Base-by-base conservation (phyloP, 768 basidiomycete genomes). In the Basidioascus undulatus region DNA sequence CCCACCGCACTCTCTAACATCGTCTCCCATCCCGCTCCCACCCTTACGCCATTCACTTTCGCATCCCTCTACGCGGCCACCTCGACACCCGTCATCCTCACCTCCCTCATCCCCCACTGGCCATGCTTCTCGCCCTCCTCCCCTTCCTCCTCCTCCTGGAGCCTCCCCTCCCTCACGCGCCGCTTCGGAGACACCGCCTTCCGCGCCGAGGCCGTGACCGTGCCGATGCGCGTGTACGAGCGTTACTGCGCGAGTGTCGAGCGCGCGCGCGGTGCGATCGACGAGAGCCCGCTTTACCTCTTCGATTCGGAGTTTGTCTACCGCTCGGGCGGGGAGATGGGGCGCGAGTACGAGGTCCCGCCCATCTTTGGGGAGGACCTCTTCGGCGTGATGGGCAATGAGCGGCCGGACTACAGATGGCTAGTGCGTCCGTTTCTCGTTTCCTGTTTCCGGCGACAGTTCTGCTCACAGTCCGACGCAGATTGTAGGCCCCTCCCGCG, bases 361-460 rank as follows among this genome's bases (percentile, higher is more conserved):
- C 25, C 24, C 5, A 32, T 52, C 24, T 55, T 55, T 27, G 30
- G 39, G 5, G 45, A 49, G 27, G 54, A 55, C 30, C 37, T 55
- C 19, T 55, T 55, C 39, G 32, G 31, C 6, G 38, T 53, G 11
- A 40, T 55, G 35, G 53, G 47, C 6, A 19, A 20, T 13, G 41
- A 51, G 28, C 28, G 54, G 24, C 54, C 54, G 4, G 45, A 55
- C 30, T 54, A 51, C 32, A 47, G 54, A 15, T 55, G 54, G 53
- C 41, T 53, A 6, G 51, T 53, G 18, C 9, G 53, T 38, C 9
- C 5, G 13, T 36, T 18, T 21, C 18, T 12, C 10, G 7, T 19
- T 6, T 31, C 12, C n/a, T 16, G 16, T 11, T 7, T 27, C 15
- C 37, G 20, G n/a, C 6, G n/a, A 6, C 5, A n/a, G 33, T 3